A percentile compares a stretch with the other conserved stretches of the same genome.
Conservation (phyloP, 768 basidiomycete species). For the Daedaleopsis sinensis region DNA sequence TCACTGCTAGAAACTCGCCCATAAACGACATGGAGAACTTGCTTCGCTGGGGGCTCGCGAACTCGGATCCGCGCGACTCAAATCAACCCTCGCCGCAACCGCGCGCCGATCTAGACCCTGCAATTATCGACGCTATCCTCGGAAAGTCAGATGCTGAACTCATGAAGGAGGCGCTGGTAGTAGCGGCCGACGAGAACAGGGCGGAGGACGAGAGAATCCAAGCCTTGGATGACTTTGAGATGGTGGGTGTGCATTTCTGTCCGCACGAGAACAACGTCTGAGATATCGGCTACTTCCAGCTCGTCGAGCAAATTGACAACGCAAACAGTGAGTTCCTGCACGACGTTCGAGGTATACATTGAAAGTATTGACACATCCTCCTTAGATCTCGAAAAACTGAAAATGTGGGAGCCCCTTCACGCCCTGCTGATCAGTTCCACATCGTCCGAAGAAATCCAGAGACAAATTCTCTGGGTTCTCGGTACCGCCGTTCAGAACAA, state of each 20-base stretch:
- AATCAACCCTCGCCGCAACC: conserved; percentile 38
- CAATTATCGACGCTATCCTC: conserved; percentile 82
- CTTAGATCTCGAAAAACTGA: conserved; percentile 72
- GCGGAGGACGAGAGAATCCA: conserved; percentile 61
- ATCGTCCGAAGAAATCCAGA: conserved; percentile 61
- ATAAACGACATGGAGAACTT: conserved; percentile 64
- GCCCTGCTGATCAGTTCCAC: conserved; percentile 55
- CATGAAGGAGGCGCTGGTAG: conserved; percentile 80
- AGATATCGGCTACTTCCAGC: conserved; percentile 41
- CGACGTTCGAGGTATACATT: neutral
- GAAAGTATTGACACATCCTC: neutral
- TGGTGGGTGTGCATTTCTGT: conserved; percentile 52
- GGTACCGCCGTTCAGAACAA: conserved; percentile 93
- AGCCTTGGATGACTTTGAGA: conserved; percentile 84
- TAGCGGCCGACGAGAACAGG: conserved; percentile 59
- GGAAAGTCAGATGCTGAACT: conserved; percentile 80
- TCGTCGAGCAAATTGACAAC: conserved; percentile 89
- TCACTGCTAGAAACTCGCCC: no score
- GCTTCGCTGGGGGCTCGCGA: conserved; percentile 81
- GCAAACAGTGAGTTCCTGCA: conserved; percentile 64
- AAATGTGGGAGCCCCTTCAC: conserved; percentile 81
- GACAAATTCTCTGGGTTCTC: conserved; percentile 80
- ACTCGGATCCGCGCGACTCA: conserved; percentile 48
- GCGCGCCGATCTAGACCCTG: conserved; percentile 70
- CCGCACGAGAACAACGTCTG: neutral